phyloP scores from a whole-genome alignment of 2,329 filamentous ascomycete genomes.

The Pseudofabraea citricarpa region DNA sequence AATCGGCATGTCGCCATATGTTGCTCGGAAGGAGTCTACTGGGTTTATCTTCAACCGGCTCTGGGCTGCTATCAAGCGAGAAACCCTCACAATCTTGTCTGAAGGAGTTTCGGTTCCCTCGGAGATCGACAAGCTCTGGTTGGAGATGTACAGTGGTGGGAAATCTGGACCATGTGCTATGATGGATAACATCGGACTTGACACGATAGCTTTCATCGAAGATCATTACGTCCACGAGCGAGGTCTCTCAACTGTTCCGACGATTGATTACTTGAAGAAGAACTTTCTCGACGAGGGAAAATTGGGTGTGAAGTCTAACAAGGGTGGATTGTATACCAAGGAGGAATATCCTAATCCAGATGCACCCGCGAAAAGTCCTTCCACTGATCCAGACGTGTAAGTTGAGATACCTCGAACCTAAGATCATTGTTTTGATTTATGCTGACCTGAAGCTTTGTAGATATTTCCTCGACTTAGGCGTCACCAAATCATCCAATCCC shows the following conservation, averaged over 20 bases:
- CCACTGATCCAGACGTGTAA: too few relatives aligned
- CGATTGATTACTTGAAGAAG: constrained; percentile 27
- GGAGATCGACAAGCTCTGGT: constrained; percentile 31
- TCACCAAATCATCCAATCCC: too few relatives aligned
- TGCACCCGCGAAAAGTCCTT: too few relatives aligned
- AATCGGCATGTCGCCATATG: constrained; percentile 32
- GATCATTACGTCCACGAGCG: constrained; percentile 33
- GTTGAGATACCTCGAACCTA: too few relatives aligned
- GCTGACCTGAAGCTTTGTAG: too few relatives aligned
- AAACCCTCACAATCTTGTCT: constrained; percentile 29
- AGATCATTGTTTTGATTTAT: too few relatives aligned
- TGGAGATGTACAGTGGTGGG: constrained; percentile 30
- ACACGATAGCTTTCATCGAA: constrained; percentile 35
- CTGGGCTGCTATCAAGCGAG: constrained; percentile 38
- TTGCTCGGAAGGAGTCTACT: constrained; percentile 30
- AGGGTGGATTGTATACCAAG: background rate
- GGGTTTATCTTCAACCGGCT: constrained; percentile 37
- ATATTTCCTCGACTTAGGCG: too few relatives aligned
- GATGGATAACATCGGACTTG: constrained; percentile 36
- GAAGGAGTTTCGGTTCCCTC: constrained; percentile 31
- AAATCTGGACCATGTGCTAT: constrained; percentile 32
- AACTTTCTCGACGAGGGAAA: constrained; percentile 27
- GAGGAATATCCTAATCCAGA: too few relatives aligned
- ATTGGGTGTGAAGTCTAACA: constrained; percentile 16
- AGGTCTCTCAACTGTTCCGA: too few relatives aligned